These are phyloP conservation scores for Auricularia sp. DNA, from an alignment of 768 basidiomycete genomes.

Conservation along the genomic window DNA sequence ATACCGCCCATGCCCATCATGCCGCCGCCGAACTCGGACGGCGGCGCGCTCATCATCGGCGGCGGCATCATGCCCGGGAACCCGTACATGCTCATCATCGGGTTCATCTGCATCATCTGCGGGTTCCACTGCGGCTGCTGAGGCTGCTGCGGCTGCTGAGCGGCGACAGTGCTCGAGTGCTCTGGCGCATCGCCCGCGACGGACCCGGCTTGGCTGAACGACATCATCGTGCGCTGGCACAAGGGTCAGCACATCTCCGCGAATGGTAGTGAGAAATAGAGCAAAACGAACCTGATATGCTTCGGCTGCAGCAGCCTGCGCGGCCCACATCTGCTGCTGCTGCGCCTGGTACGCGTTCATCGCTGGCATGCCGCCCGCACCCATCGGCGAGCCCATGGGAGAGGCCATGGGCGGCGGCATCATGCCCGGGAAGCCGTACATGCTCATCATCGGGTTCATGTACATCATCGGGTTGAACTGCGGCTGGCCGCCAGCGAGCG, in stretches of 20 bases:
- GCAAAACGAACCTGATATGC: slow-evolving; percentile 48
- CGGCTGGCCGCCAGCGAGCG: slow-evolving; percentile 35
- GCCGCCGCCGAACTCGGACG: slow-evolving; percentile 11
- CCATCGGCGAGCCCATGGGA: slow-evolving; percentile 29
- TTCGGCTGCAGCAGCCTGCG: slow-evolving; percentile 61
- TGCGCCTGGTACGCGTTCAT: slow-evolving; percentile 29
- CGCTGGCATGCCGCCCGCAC: slow-evolving; percentile 38
- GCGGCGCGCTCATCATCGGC: slow-evolving; percentile 41
- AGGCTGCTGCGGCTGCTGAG: slow-evolving; percentile 19
- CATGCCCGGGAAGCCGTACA: slow-evolving; percentile 14
- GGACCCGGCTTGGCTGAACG: slow-evolving; percentile 20
- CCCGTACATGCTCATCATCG: slow-evolving; percentile 21
- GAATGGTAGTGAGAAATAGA: slow-evolving; percentile 10
- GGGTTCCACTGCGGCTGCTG: slow-evolving; percentile 35
- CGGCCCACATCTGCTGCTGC: slow-evolving; percentile 78
- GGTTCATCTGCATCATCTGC: slow-evolving; percentile 43
- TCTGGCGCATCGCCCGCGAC: slow-evolving; percentile 6
- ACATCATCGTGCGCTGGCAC: slow-evolving; percentile 17
- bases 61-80: slow-evolving; percentile 32
- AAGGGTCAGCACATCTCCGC: background rate
- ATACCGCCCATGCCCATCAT: slow-evolving; percentile 2
- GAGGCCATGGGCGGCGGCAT: slow-evolving; percentile 39
- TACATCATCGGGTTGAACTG: slow-evolving; percentile 54
- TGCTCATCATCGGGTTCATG: slow-evolving; percentile 27
- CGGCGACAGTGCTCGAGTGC: background rate